Evolutionary conservation across 768 basidiomycete genomes (phyloP).

Genomic region (Trametes elegans): DNA sequence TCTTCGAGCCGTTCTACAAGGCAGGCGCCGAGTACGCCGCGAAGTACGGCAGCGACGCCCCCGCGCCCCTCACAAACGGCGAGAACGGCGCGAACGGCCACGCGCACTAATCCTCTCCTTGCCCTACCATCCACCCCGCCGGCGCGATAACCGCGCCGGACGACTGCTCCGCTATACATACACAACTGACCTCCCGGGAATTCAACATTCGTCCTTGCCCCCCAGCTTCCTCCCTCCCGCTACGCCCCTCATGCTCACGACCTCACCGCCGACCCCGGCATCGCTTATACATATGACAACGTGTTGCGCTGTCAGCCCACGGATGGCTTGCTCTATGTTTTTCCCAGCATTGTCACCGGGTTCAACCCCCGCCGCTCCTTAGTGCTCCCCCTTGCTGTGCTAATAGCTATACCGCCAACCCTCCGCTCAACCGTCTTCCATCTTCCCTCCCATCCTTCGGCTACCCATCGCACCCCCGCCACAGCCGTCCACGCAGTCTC

Average conservation of each 20-base stretch:
- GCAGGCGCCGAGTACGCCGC: slow-evolving; percentile 61
- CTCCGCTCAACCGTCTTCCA: slow-evolving; percentile 3
- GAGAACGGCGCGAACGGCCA: slow-evolving; percentile 21
- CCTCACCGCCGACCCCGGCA: slow-evolving; percentile 15
- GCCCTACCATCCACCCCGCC: slow-evolving; percentile 15
- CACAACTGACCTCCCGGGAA: slow-evolving; percentile 9
- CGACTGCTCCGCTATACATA: too few species aligned
- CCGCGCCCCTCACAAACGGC: slow-evolving; percentile 38
- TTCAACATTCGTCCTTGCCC: slow-evolving; percentile 26
- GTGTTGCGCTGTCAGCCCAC: slow-evolving; percentile 23
- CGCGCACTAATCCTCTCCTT: slow-evolving; percentile 16
- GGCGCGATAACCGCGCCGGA: too few species aligned
- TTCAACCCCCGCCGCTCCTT: slow-evolving; percentile 74
- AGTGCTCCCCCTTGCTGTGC: neutral
- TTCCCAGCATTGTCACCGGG: slow-evolving; percentile 51
- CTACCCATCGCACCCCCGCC: neutral
- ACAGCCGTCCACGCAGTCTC: neutral
- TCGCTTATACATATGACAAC: slow-evolving; percentile 14
- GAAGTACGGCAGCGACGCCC: slow-evolving; percentile 29
- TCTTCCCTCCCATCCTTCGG: neutral
- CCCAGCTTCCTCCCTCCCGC: neutral
- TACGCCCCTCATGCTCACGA: slow-evolving; percentile 10
- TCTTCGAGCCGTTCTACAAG: slow-evolving; percentile 85
- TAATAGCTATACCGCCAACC: neutral
- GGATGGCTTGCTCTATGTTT: slow-evolving; percentile 32